Percentiles rank a stretch among this genome's conserved stretches.
These are phyloP conservation scores for Penicillium occitanis DNA, from an alignment of 2,329 filamentous ascomycete species.

Conservation along the genomic window DNA sequence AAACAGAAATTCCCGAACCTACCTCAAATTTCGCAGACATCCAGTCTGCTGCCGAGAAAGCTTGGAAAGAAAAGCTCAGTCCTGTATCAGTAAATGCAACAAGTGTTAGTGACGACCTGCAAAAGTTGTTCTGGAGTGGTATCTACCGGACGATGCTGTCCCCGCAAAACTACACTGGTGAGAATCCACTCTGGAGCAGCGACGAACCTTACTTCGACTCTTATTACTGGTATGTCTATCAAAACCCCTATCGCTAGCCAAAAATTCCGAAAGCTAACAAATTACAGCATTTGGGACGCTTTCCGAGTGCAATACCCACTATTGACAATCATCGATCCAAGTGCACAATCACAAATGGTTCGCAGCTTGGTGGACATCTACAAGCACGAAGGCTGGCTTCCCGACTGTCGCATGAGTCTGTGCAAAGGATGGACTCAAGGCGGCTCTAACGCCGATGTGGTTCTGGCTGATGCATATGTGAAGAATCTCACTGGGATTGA, in stretches of 20 bases:
- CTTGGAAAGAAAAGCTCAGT: slow-evolving; percentile 56
- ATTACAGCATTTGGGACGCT: slow-evolving; percentile 61
- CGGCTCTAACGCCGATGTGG: slow-evolving; percentile 69
- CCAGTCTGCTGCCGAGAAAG: slow-evolving; percentile 41
- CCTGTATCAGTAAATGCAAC: slow-evolving; percentile 55
- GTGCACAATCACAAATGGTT: slow-evolving; percentile 62
- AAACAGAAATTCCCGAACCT: slow-evolving; percentile 58
- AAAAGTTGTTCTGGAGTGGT: slow-evolving; percentile 65
- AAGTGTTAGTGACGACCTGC: slow-evolving; percentile 48
- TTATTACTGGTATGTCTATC: slow-evolving; percentile 62
- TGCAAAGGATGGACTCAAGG: slow-evolving; percentile 71
- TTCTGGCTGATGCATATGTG: slow-evolving; percentile 66
- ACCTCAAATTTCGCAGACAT: slow-evolving; percentile 47
- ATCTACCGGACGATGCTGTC: slow-evolving; percentile 69
- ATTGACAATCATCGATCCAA: slow-evolving; percentile 65
- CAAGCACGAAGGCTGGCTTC: slow-evolving; percentile 67
- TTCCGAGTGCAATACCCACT: slow-evolving; percentile 69
- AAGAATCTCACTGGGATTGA: slow-evolving; percentile 66
- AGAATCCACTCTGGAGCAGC: slow-evolving; percentile 66
- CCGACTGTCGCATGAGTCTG: slow-evolving; percentile 71
- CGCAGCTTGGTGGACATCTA: slow-evolving; percentile 71
- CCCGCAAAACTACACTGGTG: slow-evolving; percentile 70
- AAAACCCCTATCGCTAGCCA: neutral
- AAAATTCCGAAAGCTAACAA: neutral
- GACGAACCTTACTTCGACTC: slow-evolving; percentile 70